phyloP scores from a whole-genome alignment of 2,329 filamentous ascomycete genomes.

The Trichoderma sp. region DNA sequence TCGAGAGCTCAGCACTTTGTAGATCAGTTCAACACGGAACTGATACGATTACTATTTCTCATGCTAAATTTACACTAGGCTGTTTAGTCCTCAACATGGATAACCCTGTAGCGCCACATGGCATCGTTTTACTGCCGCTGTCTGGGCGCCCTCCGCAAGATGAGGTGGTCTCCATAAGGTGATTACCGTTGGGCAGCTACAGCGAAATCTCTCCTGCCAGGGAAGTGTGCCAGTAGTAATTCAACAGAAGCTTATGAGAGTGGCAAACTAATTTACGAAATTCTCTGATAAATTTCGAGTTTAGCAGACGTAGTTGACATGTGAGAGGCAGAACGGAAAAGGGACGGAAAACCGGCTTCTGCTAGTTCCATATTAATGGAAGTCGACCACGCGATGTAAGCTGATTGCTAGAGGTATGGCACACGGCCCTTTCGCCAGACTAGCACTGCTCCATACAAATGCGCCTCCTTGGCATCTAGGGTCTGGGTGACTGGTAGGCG shows the following conservation, averaged over 20 bases:
- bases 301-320: neutral
- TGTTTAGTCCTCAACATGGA: too few species aligned
- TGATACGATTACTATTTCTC: neutral
- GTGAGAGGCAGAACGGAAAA: neutral
- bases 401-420: conserved; percentile 10
- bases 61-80: neutral
- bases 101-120: neutral
- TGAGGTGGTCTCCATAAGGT: neutral
- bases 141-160: neutral
- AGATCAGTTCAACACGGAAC: neutral
- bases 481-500: neutral
- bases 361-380: conserved; percentile 10
- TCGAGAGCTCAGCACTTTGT: neutral
- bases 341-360: neutral
- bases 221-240: too few species aligned
- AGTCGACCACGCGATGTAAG: conserved; percentile 4
- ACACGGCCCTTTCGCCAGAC: neutral
- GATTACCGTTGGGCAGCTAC: neutral
- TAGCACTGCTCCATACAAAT: neutral
- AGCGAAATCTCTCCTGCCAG: neutral
- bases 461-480: neutral
- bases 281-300: neutral
- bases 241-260: too few species aligned
- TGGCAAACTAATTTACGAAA: too few species aligned
- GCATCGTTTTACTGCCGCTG: neutral